These are phyloP conservation scores for Clavispora asparagi DNA, from an alignment of 805 yeast species.

Conservation along the genomic window DNA sequence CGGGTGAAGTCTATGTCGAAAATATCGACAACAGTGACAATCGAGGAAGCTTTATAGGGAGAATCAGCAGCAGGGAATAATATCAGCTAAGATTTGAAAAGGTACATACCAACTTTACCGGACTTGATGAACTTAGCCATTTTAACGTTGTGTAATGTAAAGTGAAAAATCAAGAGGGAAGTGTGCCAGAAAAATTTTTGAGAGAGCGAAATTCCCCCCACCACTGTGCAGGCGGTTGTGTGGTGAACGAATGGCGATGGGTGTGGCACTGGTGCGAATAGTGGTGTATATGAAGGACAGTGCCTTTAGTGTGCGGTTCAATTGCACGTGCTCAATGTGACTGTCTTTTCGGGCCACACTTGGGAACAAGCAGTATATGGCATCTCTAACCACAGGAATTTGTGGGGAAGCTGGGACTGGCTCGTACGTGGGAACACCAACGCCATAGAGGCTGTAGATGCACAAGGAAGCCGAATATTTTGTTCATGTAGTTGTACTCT, in stretches of 20 bases:
- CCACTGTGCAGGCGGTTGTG: constrained; percentile 13
- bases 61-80: not conserved
- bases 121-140: constrained; percentile 99
- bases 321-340: constrained; percentile 5
- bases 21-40: not conserved
- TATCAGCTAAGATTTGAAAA: not conserved
- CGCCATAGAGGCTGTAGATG: too few species aligned
- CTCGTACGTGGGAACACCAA: not conserved
- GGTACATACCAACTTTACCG: constrained; percentile 95
- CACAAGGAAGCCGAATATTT: too few species aligned
- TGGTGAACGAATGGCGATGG: constrained; percentile 3
- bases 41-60: not conserved
- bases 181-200: constrained; percentile 14
- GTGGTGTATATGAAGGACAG: constrained; percentile 1
- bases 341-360: constrained; percentile 1
- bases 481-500: too few species aligned
- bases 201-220: constrained; percentile 18
- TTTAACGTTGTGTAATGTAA: constrained; percentile 31
- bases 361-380: not conserved
- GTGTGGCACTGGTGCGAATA: constrained; percentile 6
- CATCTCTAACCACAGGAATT: not conserved
- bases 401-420: not conserved
- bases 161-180: constrained; percentile 13
- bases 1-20: not conserved
- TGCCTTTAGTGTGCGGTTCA: not conserved